Conservation (phyloP, 768 basidiomycete species). For the Crassisporium funariophilum region DNA sequence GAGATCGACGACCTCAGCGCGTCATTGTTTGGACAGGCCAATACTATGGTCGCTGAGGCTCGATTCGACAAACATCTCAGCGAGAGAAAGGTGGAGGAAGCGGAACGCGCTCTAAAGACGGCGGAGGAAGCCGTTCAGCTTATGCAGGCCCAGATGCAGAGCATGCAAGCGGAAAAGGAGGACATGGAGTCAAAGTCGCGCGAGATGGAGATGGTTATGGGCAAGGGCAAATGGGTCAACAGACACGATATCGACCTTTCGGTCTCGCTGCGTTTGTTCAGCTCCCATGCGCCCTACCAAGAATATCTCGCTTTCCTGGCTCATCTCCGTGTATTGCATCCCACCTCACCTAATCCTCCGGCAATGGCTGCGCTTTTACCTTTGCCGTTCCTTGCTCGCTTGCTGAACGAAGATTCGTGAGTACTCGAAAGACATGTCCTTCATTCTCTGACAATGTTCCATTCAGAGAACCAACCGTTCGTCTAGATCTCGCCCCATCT, state of each 20-base stretch:
- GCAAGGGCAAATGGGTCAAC: slow-evolving; percentile 72
- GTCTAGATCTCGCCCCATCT: slow-evolving; percentile 92
- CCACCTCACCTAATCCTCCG: slow-evolving; percentile 60
- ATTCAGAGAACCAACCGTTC: slow-evolving; percentile 83
- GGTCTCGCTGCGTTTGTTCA: slow-evolving; percentile 51
- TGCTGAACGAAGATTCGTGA: slow-evolving; percentile 83
- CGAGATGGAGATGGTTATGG: slow-evolving; percentile 53
- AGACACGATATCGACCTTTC: slow-evolving; percentile 32
- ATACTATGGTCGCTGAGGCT: slow-evolving; percentile 97
- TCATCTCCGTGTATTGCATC: slow-evolving; percentile 74
- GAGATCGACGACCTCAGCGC: slow-evolving; percentile 96
- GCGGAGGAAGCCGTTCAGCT: slow-evolving; percentile 84
- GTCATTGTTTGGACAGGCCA: slow-evolving; percentile 87
- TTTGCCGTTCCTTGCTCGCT: slow-evolving; percentile 76
- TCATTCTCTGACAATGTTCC: slow-evolving; percentile 12
- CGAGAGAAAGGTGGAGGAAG: slow-evolving; percentile 74
- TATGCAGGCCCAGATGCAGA: slow-evolving; percentile 87
- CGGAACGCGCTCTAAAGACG: slow-evolving; percentile 76
- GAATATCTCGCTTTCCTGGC: slow-evolving; percentile 80
- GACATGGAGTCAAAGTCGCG: slow-evolving; percentile 52
- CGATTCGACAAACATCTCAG: slow-evolving; percentile 64
- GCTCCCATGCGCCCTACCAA: slow-evolving; percentile 72
- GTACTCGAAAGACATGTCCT: slow-evolving; percentile 34
- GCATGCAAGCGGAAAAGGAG: slow-evolving; percentile 68
- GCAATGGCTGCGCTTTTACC: slow-evolving; percentile 73